phyloP scores from a whole-genome alignment of 768 basidiomycete genomes.

The Leccinum barrowsii region DNA sequence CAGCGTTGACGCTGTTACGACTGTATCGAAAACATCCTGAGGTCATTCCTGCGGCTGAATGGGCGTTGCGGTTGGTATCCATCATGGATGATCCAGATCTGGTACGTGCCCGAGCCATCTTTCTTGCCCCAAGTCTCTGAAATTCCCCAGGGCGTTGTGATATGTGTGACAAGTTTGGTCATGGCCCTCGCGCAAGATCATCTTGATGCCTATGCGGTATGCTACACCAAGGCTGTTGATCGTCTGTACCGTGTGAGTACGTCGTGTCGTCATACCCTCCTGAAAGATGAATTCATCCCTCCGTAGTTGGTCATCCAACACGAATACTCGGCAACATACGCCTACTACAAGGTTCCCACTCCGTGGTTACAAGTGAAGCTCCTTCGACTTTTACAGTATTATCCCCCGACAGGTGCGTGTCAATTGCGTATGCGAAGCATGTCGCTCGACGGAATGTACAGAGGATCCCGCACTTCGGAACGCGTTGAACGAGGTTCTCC shows the following conservation, averaged over 20 bases:
- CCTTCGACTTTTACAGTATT: conserved; percentile 89
- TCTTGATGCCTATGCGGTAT: conserved; percentile 85
- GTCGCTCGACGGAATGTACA: conserved; percentile 29
- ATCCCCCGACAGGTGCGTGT: conserved; percentile 83
- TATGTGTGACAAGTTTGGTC: conserved; percentile 90
- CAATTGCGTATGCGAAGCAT: neutral
- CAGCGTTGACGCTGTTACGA: conserved; percentile 87
- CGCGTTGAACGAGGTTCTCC: conserved; percentile 77
- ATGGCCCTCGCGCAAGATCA: conserved; percentile 94
- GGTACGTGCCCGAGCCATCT: conserved; percentile 38
- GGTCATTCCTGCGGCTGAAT: conserved; percentile 89
- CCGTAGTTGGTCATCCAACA: conserved; percentile 83
- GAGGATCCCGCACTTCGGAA: conserved; percentile 80
- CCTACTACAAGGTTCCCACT: conserved; percentile 96
- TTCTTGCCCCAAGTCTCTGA: neutral
- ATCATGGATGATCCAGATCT: conserved; percentile 94
- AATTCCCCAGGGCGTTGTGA: conserved; percentile 74
- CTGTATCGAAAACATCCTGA: conserved; percentile 95
- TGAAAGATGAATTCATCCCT: conserved; percentile 8
- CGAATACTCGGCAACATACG: conserved; percentile 84
- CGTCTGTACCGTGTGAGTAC: conserved; percentile 70
- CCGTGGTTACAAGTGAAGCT: conserved; percentile 98
- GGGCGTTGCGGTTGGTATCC: conserved; percentile 92
- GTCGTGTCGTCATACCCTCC: neutral
- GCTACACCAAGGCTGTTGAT: conserved; percentile 93